Evolutionary conservation across 768 basidiomycete genomes (phyloP).

Genomic region (Pleurotus cornucopiae): DNA sequence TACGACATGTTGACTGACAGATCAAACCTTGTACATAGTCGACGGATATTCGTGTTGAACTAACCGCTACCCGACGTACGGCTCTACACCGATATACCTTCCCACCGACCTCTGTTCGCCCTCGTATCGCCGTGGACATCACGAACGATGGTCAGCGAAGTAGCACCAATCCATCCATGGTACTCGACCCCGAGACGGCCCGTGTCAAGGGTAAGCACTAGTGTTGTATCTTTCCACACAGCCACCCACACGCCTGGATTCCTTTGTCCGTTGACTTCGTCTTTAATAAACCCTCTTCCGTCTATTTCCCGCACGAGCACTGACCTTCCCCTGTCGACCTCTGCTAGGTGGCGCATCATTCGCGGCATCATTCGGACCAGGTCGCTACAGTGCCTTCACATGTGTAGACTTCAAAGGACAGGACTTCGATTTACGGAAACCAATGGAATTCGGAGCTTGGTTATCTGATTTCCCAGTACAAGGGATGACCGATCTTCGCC

Average conservation of each 20-base stretch:
- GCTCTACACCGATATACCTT: constrained; percentile 60
- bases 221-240: neutral
- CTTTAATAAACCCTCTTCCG: neutral
- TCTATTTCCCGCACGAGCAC: neutral
- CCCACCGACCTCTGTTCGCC: constrained; percentile 39
- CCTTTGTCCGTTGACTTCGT: neutral
- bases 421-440: constrained; percentile 39
- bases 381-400: constrained; percentile 51
- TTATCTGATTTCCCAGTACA: constrained; percentile 43
- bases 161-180: constrained; percentile 42
- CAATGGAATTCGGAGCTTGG: constrained; percentile 55
- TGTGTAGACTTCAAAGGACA: constrained; percentile 60
- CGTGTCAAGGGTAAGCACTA: constrained; percentile 38
- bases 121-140: constrained; percentile 56
- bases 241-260: neutral
- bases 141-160: constrained; percentile 59
- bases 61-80: constrained; percentile 55
- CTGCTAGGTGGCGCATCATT: constrained; percentile 30
- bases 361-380: constrained; percentile 56
- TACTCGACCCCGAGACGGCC: constrained; percentile 42
- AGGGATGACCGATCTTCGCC: constrained; percentile 39
- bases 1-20: too few relatives aligned
- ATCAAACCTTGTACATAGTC: constrained; percentile 28
- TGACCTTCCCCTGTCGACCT: neutral
- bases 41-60: constrained; percentile 51